Evolutionary conservation across 257 asterid genomes (phyloP).

Genomic region (Jacaranda mimosifolia): DNA sequence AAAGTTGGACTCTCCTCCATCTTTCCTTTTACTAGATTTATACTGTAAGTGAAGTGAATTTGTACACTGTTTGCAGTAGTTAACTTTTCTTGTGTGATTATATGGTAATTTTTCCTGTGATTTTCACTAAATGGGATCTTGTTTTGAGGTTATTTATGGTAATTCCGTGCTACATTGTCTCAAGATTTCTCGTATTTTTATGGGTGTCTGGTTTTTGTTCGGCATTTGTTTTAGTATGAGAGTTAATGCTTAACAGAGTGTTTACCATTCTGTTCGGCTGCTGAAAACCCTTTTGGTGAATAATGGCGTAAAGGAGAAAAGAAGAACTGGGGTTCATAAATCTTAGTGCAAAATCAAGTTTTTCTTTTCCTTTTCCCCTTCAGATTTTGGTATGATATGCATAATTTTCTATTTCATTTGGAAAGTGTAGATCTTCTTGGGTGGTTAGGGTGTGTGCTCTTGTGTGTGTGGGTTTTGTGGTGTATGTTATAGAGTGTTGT

Average conservation of each 20-base stretch:
- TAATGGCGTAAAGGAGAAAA: slow-evolving; percentile 3
- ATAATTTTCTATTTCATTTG: background rate
- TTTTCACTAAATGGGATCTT: slow-evolving; percentile 19
- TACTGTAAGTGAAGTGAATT: slow-evolving; percentile 32
- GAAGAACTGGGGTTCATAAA: background rate
- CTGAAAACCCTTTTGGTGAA: slow-evolving; percentile 24
- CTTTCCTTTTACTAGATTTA: background rate
- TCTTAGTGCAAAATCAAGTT: slow-evolving; percentile 28
- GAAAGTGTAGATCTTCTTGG: slow-evolving; percentile 14
- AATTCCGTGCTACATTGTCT: slow-evolving; percentile 41
- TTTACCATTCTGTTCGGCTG: slow-evolving; percentile 26
- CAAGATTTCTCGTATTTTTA: background rate
- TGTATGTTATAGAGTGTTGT: background rate
- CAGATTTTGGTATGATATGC: slow-evolving; percentile 29
- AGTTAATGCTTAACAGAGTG: slow-evolving; percentile 23
- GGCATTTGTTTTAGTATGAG: slow-evolving; percentile 11
- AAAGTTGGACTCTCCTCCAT: slow-evolving; percentile 17
- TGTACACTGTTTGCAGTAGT: background rate
- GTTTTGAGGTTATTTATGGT: slow-evolving; percentile 16
- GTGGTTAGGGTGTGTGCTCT: background rate
- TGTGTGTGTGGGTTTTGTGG: background rate
- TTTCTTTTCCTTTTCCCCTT: background rate
- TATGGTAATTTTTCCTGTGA: background rate
- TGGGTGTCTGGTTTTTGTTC: background rate
- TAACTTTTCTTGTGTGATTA: slow-evolving; percentile 7